These are phyloP conservation scores for Candida buenavistaensis DNA, from an alignment of 1,139 yeast species.

Conservation along the genomic window DNA sequence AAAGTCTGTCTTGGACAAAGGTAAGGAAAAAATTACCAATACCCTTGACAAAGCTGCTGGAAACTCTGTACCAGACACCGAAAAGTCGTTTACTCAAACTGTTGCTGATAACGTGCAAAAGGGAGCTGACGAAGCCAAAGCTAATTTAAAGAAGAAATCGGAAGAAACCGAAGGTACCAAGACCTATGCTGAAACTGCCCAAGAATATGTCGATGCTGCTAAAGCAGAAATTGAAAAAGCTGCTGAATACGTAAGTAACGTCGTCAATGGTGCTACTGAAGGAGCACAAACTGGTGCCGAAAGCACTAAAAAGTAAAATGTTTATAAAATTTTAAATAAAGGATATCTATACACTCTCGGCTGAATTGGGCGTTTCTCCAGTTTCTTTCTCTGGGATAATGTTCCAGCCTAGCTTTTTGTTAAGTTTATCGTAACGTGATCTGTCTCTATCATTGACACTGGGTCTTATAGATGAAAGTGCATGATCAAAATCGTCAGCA, in stretches of 20 bases:
- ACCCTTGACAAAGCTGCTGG: conserved; percentile 63
- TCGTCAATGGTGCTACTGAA: conserved; percentile 60
- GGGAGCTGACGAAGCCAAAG: conserved; percentile 54
- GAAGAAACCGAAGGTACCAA: conserved; percentile 17
- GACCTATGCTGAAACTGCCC: conserved; percentile 54
- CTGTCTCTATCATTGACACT: conserved; percentile 90
- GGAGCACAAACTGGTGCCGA: conserved; percentile 53
- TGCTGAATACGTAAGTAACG: conserved; percentile 59
- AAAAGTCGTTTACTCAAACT: conserved; percentile 70
- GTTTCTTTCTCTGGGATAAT: conserved; percentile 19
- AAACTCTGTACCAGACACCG: conserved; percentile 55
- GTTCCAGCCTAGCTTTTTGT: conserved; percentile 61
- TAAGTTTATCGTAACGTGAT: conserved; percentile 65
- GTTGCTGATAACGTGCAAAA: conserved; percentile 54
- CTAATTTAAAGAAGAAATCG: conserved; percentile 26
- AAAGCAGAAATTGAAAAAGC: conserved; percentile 62
- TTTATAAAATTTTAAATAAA: not conserved
- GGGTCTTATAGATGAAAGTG: conserved; percentile 77
- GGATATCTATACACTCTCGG: not conserved
- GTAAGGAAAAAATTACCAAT: conserved; percentile 71
- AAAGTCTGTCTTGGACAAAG: conserved; percentile 64
- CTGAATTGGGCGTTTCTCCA: not conserved
- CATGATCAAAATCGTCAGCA: conserved; percentile 63
- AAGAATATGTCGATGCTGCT: conserved; percentile 61
- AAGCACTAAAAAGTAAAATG: conserved; percentile 22